Evolutionary conservation across 306 rosid species (phyloP), one percentile per base, ranked within the genome.

Genomic region (Cucumis cinereus): DNA sequence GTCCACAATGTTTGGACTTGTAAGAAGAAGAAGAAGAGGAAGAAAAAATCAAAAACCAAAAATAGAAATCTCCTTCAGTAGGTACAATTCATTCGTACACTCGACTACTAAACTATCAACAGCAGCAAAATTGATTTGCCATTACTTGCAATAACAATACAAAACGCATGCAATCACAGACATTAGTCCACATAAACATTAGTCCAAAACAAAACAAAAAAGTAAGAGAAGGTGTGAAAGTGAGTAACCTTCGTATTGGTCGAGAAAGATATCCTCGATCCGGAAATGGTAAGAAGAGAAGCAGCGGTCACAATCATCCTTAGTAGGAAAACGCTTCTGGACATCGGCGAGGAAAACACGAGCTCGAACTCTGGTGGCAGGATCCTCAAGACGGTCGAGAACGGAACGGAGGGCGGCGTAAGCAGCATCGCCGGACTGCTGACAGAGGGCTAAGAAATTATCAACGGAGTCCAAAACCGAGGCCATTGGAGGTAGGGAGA

Each of bases 321-420:
- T 88, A 63, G 96, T 78, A 45, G 88, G 84, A 63, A 94, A 92
- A 49, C 95, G 96, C 16, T 82, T 83, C 81, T 88, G 93, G 69
- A 94, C 78, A n/a, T 86, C 85, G 2, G 96, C 81, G 67, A 94
- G 95, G 84, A 94, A 94, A 83, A 92, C 83, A 80, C 97, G 93
- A 59, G 97, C 92, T 22, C 79, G 78, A 8, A 82, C 78, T 11
- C 99, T 86, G 80, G 96, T 86, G 0, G 77, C 68, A 17, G 96
- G 93, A 84, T 92, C 79, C 77, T 91, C 99, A 3, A 94, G 96
- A 13, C 84, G 87, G 50, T 92, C 99, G 55, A 94, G 84, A 14
- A 92, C 81, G 19, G 84, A 86, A 23, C 99, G 85, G 33, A 94
- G 68, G 3, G 92, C 90, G 14, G 82, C 86, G 80, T 94, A 94